phyloP scores from a whole-genome alignment of 495 filamentous ascomycete genomes.

The Tuber indicum region DNA sequence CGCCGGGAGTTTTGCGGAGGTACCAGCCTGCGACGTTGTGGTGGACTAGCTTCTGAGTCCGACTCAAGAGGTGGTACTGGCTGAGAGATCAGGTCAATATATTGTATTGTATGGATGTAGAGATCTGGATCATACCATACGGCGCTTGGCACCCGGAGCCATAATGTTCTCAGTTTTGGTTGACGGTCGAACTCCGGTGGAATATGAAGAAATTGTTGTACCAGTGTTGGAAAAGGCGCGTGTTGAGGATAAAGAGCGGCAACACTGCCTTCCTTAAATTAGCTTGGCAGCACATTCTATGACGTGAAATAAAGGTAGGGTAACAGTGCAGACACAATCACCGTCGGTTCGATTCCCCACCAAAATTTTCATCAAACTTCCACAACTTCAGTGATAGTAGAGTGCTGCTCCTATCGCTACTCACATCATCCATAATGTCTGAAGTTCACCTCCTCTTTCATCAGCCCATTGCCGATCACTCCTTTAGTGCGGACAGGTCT shows the following conservation, averaged over 20 bases:
- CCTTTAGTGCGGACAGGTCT: conserved; percentile 84
- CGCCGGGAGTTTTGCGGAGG: conserved; percentile 14
- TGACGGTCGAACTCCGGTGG: not conserved
- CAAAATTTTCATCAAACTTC: conserved; percentile 1
- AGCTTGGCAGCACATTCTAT: not conserved
- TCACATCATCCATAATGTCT: conserved; percentile 57
- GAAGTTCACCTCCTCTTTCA: conserved; percentile 97
- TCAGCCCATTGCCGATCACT: conserved; percentile 92
- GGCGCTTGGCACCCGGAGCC: not conserved
- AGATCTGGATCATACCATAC: not conserved
- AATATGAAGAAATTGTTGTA: not conserved
- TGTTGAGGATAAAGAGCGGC: not conserved
- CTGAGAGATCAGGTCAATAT: not conserved
- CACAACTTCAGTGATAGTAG: conserved; percentile 64
- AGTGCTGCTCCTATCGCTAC: conserved; percentile 94
- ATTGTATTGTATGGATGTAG: not conserved
- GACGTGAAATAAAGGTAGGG: not conserved
- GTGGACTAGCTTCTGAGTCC: conserved; percentile 19
- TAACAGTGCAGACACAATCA: not conserved
- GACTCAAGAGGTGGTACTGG: not conserved
- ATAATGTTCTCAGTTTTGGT: not conserved
- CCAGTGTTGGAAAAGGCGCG: not conserved
- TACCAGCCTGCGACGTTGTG: conserved; percentile 26
- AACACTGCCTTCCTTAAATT: not conserved
- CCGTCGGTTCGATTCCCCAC: not conserved